Base-by-base conservation (phyloP, 106 monocot genomes). In the Hemerocallis citrina region DNA sequence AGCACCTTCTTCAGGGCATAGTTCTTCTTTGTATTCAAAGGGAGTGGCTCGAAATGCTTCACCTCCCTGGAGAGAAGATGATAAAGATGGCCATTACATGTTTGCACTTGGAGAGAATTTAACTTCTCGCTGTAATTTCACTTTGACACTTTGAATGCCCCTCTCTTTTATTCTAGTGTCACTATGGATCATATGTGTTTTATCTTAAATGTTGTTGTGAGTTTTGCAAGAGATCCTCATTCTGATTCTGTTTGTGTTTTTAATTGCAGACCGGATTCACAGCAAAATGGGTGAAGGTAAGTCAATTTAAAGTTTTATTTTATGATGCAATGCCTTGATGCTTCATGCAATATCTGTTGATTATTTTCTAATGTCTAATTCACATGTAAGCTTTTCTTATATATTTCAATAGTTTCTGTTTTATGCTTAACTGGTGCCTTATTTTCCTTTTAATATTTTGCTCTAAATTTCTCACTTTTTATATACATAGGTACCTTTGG, bases 221-320 rank as follows among this genome's bases (percentile, higher is more conserved):
- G 1, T 36, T n/a, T 17, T 11, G 13, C 22, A 38, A 56, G 43
- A 16, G 39, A 27, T 46, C 48, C 24, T 52, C 7, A 49, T 46
- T 55, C 24, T 52, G 12, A 49, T 3, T 24, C 23, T 69, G 31
- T 48, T 52, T 63, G 35, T 16, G 52, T 67, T 20, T 48, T 21
- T 72, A 34, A 43, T 64, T 71, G 65, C 80, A 85, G 82, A 85
- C 68, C 77, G 73, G 43, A 89, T 89, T 25, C 63, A 84, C 57
- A 69, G 84, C 81, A 92, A 84, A 65, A 88, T 92, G 87, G 92
- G 92, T 42, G 92, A 92, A 92, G 92, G 92, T 92, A 61, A 73
- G 87, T 66, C 28, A 20, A 5, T 47, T 21, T n/a, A n/a, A n/a
- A n/a, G 17, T 19, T 9, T 6, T 25, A 7, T 13, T 20, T 11